A percentile compares a stretch with the other conserved stretches of the same genome.
Evolutionary conservation across 495 filamentous ascomycete genomes (phyloP).

Genomic region (Hypoxylon cercidicola): DNA sequence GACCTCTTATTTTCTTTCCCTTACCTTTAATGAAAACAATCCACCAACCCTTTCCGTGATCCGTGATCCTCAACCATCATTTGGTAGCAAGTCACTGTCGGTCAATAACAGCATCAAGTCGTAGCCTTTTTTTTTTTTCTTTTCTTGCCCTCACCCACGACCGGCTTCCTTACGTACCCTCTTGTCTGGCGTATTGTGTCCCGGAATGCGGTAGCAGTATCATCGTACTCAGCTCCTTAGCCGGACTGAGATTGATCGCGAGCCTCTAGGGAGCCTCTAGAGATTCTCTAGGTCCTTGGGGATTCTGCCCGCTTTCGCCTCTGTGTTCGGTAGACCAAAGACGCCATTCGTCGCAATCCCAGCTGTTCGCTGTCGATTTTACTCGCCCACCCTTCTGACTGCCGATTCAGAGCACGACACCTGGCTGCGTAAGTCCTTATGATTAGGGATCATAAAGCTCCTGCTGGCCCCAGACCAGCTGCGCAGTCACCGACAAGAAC

Average conservation of each 20-base stretch:
- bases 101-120: conserved; percentile 39
- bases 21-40: conserved; percentile 39
- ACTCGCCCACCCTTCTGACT: conserved; percentile 20
- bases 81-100: conserved; percentile 30
- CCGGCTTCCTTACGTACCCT: conserved; percentile 20
- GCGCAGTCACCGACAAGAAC: conserved; percentile 62
- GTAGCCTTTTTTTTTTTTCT: conserved; percentile 25
- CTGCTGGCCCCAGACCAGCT: conserved; percentile 66
- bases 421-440: conserved; percentile 50
- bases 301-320: conserved; percentile 24
- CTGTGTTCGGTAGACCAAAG: conserved; percentile 8
- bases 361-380: conserved; percentile 21
- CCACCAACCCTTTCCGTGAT: conserved; percentile 38
- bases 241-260: conserved; percentile 61
- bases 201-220: conserved; percentile 64
- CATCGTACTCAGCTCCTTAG: conserved; percentile 63
- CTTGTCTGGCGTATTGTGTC: conserved; percentile 30
- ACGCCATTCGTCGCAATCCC: conserved; percentile 22
- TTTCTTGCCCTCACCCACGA: conserved; percentile 7
- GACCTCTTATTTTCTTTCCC: conserved; percentile 48
- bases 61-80: conserved; percentile 28
- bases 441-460: conserved; percentile 64
- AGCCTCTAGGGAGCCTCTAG: conserved; percentile 28
- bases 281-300: conserved; percentile 10
- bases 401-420: conserved; percentile 42